Evolutionary conservation across 2,329 filamentous ascomycete genomes (phyloP).

Genomic region (Neonectria punicea): DNA sequence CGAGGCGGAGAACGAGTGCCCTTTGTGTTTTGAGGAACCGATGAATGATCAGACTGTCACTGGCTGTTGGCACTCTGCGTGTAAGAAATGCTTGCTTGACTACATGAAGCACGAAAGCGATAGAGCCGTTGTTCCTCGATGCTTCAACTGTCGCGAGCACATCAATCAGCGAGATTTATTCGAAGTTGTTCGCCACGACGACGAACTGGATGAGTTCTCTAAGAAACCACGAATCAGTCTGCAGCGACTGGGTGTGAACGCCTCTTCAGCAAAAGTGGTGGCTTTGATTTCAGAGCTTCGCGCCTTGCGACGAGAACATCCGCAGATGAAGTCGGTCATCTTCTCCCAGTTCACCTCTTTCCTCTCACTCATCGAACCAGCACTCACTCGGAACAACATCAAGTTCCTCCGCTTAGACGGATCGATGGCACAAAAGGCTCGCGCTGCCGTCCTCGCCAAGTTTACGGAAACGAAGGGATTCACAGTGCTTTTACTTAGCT

Average conservation of each 20-base stretch:
- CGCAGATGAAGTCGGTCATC: conserved; percentile 84
- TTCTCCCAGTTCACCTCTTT: conserved; percentile 99
- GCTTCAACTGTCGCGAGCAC: conserved; percentile 88
- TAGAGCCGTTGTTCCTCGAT: conserved; percentile 79
- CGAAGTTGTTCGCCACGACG: conserved; percentile 86
- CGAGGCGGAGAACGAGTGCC: conserved; percentile 89
- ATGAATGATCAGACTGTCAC: conserved; percentile 96
- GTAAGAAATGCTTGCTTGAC: conserved; percentile 89
- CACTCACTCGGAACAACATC: conserved; percentile 77
- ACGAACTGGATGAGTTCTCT: conserved; percentile 58
- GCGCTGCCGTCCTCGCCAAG: conserved; percentile 79
- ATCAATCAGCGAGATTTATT: conserved; percentile 89
- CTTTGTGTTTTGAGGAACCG: conserved; percentile 93
- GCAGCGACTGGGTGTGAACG: conserved; percentile 68
- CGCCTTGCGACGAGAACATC: conserved; percentile 71
- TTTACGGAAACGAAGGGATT: conserved; percentile 73
- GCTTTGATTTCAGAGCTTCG: conserved; percentile 81
- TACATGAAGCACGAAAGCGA: conserved; percentile 89
- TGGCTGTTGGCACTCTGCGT: conserved; percentile 97
- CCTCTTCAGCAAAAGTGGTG: conserved; percentile 89
- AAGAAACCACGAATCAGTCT: conserved; percentile 66
- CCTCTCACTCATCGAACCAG: conserved; percentile 87
- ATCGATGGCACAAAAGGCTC: conserved; percentile 85
- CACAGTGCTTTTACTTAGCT: conserved; percentile 81
- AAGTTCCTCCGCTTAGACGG: conserved; percentile 90